Evolutionary conservation across 148 eudicot genomes (phyloP), one percentile per base, ranked within the genome.

Genomic region (Polygonum aviculare): DNA sequence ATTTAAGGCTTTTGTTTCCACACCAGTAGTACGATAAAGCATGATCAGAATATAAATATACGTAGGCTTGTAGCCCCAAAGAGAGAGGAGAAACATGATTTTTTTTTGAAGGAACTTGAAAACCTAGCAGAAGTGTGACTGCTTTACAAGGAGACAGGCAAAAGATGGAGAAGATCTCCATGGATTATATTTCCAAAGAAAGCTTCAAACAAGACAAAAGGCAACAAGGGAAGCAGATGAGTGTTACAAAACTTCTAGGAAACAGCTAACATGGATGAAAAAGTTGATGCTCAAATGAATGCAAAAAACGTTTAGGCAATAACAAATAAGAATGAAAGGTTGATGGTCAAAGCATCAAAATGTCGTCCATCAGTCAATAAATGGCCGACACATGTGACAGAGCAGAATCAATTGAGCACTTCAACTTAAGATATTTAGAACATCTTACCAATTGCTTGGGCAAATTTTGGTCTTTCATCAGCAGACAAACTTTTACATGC

Each of bases 391-490:
- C 48, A 51, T n/a, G 45, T 11, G 41, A 44, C 10, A 19, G 19
- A 18, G 75, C n/a, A 6, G 47, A 12, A 45, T 39, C 16, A 70
- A 49, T 8, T 7, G 12, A 50, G 7, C 70, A 26, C 35, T 60
- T 74, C 50, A 35, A 11, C 47, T 48, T 16, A 45, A 72, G 45
- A 16, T 70, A 74, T 65, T 14, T 5, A 16, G 54, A 77, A 81
- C 77, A 77, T 44, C 84, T 70, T 86, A 93, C 98, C 92, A 70
- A 93, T 69, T 35, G 98, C 96, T 78, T 93, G 98, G 74, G 83
- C 86, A 78, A 93, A 85, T 69, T 87, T 83, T 69, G 98, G 94
- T 80, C 94, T 85, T 49, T 89, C 91, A 75, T 79, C 50, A 76
- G 80, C 35, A 44, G 75, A 12, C 54, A 72, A 45, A 76, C 74